Evolutionary conservation across 805 yeast genomes (phyloP).

Genomic region (Monosporozyma aquatica): DNA sequence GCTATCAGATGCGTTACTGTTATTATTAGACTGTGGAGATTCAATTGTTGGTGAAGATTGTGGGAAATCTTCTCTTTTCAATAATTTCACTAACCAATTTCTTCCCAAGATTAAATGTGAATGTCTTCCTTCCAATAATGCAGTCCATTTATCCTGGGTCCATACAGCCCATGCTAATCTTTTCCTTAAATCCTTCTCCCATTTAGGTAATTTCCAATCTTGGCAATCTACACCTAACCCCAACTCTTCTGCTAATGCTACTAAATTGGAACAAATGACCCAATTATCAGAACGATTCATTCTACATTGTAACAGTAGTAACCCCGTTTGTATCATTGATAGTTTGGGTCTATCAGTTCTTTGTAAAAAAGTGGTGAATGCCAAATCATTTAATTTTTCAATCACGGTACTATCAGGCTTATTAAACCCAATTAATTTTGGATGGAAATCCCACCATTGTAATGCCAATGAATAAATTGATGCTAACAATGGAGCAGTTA

Average conservation of each 20-base stretch:
- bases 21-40: not conserved
- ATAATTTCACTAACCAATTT: constrained; percentile 71
- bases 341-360: constrained; percentile 79
- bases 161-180: constrained; percentile 94
- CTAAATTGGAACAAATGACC: constrained; percentile 79
- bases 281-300: constrained; percentile 62
- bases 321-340: constrained; percentile 86
- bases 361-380: constrained; percentile 56
- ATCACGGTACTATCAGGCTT: constrained; percentile 55
- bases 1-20: not conserved
- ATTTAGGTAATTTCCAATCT: constrained; percentile 84
- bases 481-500: constrained; percentile 84
- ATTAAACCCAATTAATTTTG: constrained; percentile 61
- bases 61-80: constrained; percentile 69
- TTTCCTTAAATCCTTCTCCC: constrained; percentile 87
- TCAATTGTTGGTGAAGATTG: constrained; percentile 40
- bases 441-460: constrained; percentile 82
- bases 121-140: constrained; percentile 74
- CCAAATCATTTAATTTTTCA: constrained; percentile 57
- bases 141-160: constrained; percentile 85
- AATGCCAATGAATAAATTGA: constrained; percentile 83
- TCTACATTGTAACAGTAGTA: constrained; percentile 56
- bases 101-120: constrained; percentile 63
- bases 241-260: constrained; percentile 79
- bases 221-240: constrained; percentile 89